Evolutionary conservation across 495 filamentous ascomycete genomes (phyloP), one percentile per base, ranked within the genome.

Genomic region (Amphirosellinia nigrospora): DNA sequence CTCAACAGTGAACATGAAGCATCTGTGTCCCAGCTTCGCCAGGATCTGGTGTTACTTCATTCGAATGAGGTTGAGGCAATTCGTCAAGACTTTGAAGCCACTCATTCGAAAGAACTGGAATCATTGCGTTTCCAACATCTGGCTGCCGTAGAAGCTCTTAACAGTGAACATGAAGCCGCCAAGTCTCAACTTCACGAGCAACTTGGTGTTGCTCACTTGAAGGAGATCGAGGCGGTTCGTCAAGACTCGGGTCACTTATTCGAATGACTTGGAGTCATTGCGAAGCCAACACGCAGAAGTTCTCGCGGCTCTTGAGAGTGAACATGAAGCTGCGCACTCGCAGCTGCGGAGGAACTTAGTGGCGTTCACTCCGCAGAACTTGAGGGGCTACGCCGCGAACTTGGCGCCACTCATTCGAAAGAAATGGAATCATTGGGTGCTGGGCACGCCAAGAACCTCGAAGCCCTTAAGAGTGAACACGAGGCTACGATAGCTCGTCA

Each of bases 1-100:
- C 56, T 78, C 36, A 76, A 66, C 63, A 76, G 56, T 53, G 72
- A 78, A 19, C 66, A 73, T 66, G 66, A 70, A 39, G 32, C 61
- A 4, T 65, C 68, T 0, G 58, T 50, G 32, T 64, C 39, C 16
- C 72, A 36, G 46, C 72, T 34, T 36, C 67, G 28, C 64, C 67
- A 64, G 58, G 76, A 78, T 41, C 68, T 38, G 64, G 36, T 39
- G 10, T 19, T n/a, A 23, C 28, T 16, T 16, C 68, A 60, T 9
- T 45, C 26, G 36, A 46, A 63, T 6, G 60, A 70, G 28, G 28
- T 64, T 15, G 59, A 64, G 16, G 36, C 68, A 6, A 34, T 3
- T 36, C 72, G 72, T 21, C 71, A 74, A 55, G 70, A 75, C 13
- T 61, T 74, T 15, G 60, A 45, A 1, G 41, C 48, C 4, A 50